Evolutionary conservation across 345 rosid species (phyloP), one percentile per base, ranked within the genome.

Genomic region (Salix purpurea): DNA sequence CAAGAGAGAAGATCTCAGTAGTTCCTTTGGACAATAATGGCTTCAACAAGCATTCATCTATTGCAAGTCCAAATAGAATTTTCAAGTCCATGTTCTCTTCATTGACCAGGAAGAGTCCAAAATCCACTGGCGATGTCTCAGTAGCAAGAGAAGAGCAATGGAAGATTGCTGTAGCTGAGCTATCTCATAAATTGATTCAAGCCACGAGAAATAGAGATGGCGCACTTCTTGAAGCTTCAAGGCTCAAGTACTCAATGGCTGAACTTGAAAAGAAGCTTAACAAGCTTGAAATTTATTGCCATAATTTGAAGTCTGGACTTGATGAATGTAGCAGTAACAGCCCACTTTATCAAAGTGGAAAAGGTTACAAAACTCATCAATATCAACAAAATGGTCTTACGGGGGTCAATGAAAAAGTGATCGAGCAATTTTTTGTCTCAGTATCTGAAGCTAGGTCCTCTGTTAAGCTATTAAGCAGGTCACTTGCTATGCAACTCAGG

Each of bases 231-330:
- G 97, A 96, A 83, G 94, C 94, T 75, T 91, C 94, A 2, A 89
- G 85, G 80, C 85, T 96, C 40, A 96, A 92, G 73, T 58, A 88
- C 21, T 89, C 99, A 56, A 92, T 93, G 97, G 74, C 89, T 40
- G 98, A 96, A 80, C 94, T 96, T n/a, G 99, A 96, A 85, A 93
- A 90, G 81, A 96, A 96, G 74, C 97, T 96, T 62, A 89, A 87
- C 80, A 90, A 86, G 80, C 98, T 96, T 40, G 98, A 96, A 79
- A 83, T 90, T 75, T 90, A 91, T 60, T 92, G 97, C 65, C 94
- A 88, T 54, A 83, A 86, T 69, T 86, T 96, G 79, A 96, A 92
- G 76, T 91, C 91, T 0, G 93, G 93, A 0, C 91, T 96, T 2
- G 97, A 93, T 4, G 94, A 91, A 44, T 89, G 92, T 46, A 82